Conservation (phyloP, 2,329 filamentous ascomycete genomes). For the Trichocomaceae sp. region DNA sequence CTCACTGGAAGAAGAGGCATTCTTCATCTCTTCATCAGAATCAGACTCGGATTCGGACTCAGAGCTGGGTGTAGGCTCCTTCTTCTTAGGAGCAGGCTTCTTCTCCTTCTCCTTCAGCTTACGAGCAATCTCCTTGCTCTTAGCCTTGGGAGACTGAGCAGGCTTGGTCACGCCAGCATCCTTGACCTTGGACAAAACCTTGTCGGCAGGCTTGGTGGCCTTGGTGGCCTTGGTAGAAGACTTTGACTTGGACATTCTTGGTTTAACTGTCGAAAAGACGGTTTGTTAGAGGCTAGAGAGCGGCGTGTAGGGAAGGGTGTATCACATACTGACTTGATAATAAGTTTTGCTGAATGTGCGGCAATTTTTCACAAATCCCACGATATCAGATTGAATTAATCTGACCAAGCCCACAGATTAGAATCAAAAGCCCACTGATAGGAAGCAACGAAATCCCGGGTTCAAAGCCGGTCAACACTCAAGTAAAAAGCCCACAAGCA, state of each 20-base stretch:
- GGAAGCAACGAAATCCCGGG: constrained; percentile 27
- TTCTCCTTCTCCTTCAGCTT: constrained; percentile 25
- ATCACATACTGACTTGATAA: constrained; percentile 2
- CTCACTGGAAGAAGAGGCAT: constrained; percentile 20
- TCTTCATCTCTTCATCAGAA: constrained; percentile 34
- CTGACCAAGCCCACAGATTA: constrained; percentile 15
- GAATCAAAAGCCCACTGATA: constrained; percentile 22
- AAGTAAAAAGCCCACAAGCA: constrained; percentile 24
- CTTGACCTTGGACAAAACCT: constrained; percentile 44
- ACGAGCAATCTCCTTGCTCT: constrained; percentile 41
- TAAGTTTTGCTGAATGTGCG: not conserved
- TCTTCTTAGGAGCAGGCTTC: constrained; percentile 39
- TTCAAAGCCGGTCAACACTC: constrained; percentile 16
- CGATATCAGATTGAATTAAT: constrained; percentile 13
- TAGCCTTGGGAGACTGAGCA: constrained; percentile 37
- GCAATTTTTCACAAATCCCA: constrained; percentile 20
- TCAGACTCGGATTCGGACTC: constrained; percentile 30
- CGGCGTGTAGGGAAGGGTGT: not conserved
- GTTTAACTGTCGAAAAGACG: constrained; percentile 14
- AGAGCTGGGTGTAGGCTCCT: constrained; percentile 33
- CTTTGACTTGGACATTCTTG: constrained; percentile 43
- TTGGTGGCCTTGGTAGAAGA: constrained; percentile 33
- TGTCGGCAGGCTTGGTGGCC: constrained; percentile 35
- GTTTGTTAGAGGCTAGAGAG: not conserved
- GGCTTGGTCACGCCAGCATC: constrained; percentile 41